A percentile compares a stretch with the other conserved stretches of the same genome.
phyloP scores from a whole-genome alignment of 345 rosid genomes.

The Eucalyptus sp. region DNA sequence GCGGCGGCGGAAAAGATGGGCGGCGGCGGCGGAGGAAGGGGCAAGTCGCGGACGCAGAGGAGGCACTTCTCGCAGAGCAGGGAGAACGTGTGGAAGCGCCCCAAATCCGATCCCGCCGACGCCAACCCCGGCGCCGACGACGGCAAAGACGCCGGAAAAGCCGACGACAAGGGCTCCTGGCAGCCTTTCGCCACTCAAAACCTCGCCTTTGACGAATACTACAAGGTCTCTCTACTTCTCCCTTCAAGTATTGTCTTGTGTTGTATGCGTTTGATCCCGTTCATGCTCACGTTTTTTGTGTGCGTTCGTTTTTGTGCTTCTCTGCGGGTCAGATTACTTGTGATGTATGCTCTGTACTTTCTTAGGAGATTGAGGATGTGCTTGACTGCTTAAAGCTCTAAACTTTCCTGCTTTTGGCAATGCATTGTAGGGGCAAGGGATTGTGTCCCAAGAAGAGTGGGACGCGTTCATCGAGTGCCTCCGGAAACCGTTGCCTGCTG shows the following conservation, averaged over 20 bases:
- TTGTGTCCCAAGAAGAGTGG: slow-evolving; percentile 75
- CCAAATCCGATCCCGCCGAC: slow-evolving; percentile 32
- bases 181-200: slow-evolving; percentile 56
- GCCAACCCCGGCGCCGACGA: slow-evolving; percentile 1
- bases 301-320: not conserved
- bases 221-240: slow-evolving; percentile 34
- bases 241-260: not conserved
- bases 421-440: slow-evolving; percentile 58
- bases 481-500: slow-evolving; percentile 86
- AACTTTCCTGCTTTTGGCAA: not conserved
- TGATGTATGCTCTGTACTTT: not conserved
- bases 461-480: slow-evolving; percentile 58
- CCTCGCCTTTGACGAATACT: slow-evolving; percentile 71
- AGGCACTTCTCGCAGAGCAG: slow-evolving; percentile 59
- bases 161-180: slow-evolving; percentile 15
- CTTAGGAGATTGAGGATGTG: not conserved
- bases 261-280: not conserved
- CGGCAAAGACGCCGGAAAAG: not conserved
- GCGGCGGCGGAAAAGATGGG: slow-evolving; percentile 33
- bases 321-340: not conserved
- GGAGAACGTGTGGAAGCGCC: slow-evolving; percentile 55
- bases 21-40: slow-evolving; percentile 42
- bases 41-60: slow-evolving; percentile 51
- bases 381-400: not conserved
- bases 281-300: not conserved